Conservation (phyloP, 2,329 filamentous ascomycete species). For the Venturia nashicola region DNA sequence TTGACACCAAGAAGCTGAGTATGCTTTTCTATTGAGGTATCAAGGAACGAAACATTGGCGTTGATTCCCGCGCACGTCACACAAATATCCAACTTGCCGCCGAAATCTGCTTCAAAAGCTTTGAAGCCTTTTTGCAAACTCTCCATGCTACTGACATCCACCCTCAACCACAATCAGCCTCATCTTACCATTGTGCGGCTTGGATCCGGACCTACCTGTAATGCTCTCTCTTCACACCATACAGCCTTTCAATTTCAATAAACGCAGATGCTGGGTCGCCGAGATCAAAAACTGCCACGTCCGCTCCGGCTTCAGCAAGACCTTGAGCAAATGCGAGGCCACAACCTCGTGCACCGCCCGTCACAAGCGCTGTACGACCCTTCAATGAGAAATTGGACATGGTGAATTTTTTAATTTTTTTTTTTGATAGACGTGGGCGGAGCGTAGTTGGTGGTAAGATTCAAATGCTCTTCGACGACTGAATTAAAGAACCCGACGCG, state of each 20-base stretch:
- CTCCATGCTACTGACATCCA: conserved; percentile 60
- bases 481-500: neutral
- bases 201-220: conserved; percentile 9
- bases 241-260: conserved; percentile 3
- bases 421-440: neutral
- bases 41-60: conserved; percentile 31
- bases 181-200: neutral
- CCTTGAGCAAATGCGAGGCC: conserved; percentile 90
- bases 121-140: conserved; percentile 30
- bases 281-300: conserved; percentile 85
- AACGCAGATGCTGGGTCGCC: conserved; percentile 51
- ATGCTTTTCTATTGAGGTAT: conserved; percentile 31
- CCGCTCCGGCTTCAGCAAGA: conserved; percentile 74
- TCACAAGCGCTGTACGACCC: conserved; percentile 71
- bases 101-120: conserved; percentile 25
- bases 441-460: neutral
- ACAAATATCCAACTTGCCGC: conserved; percentile 31
- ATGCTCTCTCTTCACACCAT: conserved; percentile 13
- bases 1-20: conserved; percentile 32
- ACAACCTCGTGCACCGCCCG: conserved; percentile 77
- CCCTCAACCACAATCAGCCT: conserved; percentile 15
- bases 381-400: conserved; percentile 64
- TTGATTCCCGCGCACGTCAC: conserved; percentile 52
- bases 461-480: neutral
- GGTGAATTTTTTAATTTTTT: neutral